Percentiles rank a stretch among this genome's conserved stretches.
These are phyloP conservation scores for Cucurbitaria berberidis DNA, from an alignment of 2,329 filamentous ascomycete species.

Conservation along the genomic window DNA sequence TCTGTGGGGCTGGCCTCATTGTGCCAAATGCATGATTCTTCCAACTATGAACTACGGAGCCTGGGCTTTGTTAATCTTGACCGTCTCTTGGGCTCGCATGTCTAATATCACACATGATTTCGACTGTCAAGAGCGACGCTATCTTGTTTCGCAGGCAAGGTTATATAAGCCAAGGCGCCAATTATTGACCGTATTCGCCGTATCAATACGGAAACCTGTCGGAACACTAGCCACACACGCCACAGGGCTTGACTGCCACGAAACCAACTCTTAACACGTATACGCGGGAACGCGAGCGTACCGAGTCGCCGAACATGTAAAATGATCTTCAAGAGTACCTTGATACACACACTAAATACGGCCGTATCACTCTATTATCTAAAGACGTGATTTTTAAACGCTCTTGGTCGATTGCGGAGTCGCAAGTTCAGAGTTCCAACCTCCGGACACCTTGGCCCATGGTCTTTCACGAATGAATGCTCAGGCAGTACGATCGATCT, in stretches of 20 bases:
- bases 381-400: not conserved
- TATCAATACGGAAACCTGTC: not conserved
- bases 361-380: conserved; percentile 4
- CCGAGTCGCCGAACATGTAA: conserved; percentile 17
- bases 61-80: too few relatives aligned
- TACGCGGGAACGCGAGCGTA: conserved; percentile 10
- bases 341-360: conserved; percentile 6
- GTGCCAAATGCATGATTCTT: too few relatives aligned
- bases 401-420: conserved; percentile 9
- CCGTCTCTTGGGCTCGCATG: too few relatives aligned
- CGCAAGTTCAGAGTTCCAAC: not conserved
- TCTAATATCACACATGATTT: not conserved
- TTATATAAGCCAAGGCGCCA: conserved; percentile 5
- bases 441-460: conserved; percentile 15
- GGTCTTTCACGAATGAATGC: conserved; percentile 7
- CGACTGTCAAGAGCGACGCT: not conserved
- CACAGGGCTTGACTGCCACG: conserved; percentile 10
- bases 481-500: conserved; percentile 4
- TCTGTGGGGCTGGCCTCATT: not conserved
- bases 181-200: not conserved
- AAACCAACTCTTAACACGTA: conserved; percentile 1
- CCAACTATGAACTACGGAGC: too few relatives aligned
- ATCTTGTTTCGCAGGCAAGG: not conserved
- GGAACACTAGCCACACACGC: conserved; percentile 8
- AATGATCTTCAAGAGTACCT: conserved; percentile 5